Evolutionary conservation across 2,329 filamentous ascomycete genomes (phyloP).

Genomic region (Alternaria novae-zelandiae): DNA sequence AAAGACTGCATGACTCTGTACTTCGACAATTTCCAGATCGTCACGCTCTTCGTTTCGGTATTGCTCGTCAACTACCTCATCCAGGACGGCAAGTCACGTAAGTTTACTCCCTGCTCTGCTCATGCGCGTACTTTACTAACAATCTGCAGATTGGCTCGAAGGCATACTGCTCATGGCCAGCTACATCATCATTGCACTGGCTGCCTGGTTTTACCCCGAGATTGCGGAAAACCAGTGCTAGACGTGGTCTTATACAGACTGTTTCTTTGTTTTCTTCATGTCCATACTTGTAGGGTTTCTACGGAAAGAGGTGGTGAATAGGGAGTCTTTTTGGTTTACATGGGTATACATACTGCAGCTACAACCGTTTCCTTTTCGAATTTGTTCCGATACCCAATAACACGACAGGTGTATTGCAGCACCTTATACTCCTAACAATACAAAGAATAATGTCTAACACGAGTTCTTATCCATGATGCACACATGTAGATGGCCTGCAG

Average conservation of each 20-base stretch:
- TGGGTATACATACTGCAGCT: not conserved
- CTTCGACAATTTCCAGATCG: slow-evolving; percentile 89
- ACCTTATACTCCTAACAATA: not conserved
- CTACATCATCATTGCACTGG: slow-evolving; percentile 68
- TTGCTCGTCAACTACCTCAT: slow-evolving; percentile 68
- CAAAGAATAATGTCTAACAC: not conserved
- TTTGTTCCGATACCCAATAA: slow-evolving; percentile 15
- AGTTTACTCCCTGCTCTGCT: slow-evolving; percentile 12
- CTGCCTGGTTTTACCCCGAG: slow-evolving; percentile 60
- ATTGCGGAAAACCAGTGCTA: slow-evolving; percentile 25
- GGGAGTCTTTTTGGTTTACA: not conserved
- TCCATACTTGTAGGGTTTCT: not conserved
- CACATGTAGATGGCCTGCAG: not conserved
- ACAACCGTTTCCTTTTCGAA: not conserved
- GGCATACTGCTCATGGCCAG: slow-evolving; percentile 65
- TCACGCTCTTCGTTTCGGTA: slow-evolving; percentile 63
- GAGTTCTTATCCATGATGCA: not conserved
- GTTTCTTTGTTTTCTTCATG: not conserved
- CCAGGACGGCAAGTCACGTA: slow-evolving; percentile 62
- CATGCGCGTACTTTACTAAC: slow-evolving; percentile 21
- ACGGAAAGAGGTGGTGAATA: not conserved
- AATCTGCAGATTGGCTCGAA: slow-evolving; percentile 61
- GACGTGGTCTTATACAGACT: not conserved
- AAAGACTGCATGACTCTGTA: slow-evolving; percentile 73
- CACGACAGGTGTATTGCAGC: slow-evolving; percentile 2